These are phyloP conservation scores for Yamadazyma endophytica DNA, from an alignment of 805 yeast genomes.

Conservation along the genomic window DNA sequence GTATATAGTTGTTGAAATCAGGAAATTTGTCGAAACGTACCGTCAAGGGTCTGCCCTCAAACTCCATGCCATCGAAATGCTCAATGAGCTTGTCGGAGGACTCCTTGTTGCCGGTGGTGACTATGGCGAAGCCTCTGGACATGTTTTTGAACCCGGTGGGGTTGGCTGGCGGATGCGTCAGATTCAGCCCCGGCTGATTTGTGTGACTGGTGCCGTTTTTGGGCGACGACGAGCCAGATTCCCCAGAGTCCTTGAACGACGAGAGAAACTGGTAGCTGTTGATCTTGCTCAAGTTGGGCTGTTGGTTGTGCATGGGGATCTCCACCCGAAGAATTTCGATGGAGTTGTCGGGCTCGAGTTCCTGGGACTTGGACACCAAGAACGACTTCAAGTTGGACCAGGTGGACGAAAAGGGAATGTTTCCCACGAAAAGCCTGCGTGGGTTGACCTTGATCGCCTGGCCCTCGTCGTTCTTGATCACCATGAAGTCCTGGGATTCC, in stretches of 20 bases:
- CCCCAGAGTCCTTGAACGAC: constrained; percentile 1
- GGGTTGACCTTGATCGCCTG: constrained; percentile 34
- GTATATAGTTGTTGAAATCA: constrained; percentile 27
- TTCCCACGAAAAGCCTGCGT: constrained; percentile 49
- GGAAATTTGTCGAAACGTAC: constrained; percentile 60
- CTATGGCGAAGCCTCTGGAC: constrained; percentile 62
- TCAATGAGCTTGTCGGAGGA: constrained; percentile 49
- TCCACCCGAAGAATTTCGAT: constrained; percentile 33
- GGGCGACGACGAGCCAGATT: no score
- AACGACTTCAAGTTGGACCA: constrained; percentile 31
- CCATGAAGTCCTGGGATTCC: constrained; percentile 15
- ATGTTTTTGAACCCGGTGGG: neutral
- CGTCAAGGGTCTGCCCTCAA: constrained; percentile 57
- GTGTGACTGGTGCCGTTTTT: neutral
- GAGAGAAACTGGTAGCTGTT: constrained; percentile 7
- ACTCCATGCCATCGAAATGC: constrained; percentile 46
- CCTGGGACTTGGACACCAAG: constrained; percentile 18
- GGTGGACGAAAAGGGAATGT: constrained; percentile 47
- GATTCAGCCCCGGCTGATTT: no score
- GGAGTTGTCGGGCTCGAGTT: constrained; percentile 21
- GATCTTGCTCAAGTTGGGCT: constrained; percentile 2
- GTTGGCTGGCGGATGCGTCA: neutral
- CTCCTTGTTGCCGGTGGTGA: constrained; percentile 42
- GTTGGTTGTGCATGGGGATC: constrained; percentile 32
- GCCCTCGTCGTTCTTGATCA: constrained; percentile 20